phyloP scores from a whole-genome alignment of 352 stramenopile species.

The Thalassiosira livingstoniorum region DNA sequence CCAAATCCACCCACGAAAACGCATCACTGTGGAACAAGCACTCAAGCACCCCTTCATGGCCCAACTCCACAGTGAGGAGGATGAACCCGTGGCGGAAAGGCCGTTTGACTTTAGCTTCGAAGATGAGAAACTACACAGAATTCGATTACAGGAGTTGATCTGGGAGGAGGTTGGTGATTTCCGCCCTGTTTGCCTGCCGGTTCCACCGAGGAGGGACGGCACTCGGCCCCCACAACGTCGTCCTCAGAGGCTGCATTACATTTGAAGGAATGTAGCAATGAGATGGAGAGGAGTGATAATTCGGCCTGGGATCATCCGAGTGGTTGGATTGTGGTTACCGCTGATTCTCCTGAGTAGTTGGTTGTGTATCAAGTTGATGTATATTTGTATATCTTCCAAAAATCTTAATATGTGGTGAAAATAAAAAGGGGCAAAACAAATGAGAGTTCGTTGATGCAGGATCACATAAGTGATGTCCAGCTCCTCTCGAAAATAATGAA shows the following conservation, averaged over 20 bases:
- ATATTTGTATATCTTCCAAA: too few species aligned
- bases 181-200: conserved; percentile 75
- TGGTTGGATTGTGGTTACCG: too few species aligned
- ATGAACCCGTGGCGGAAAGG: conserved; percentile 81
- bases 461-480: too few species aligned
- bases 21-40: conserved; percentile 95
- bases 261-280: too few species aligned
- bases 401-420: too few species aligned
- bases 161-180: conserved; percentile 85
- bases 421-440: too few species aligned
- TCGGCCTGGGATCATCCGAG: too few species aligned
- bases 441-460: too few species aligned
- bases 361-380: too few species aligned
- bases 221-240: conserved; percentile 51
- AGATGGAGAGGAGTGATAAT: too few species aligned
- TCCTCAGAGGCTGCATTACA: conserved; percentile 53
- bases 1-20: conserved; percentile 92
- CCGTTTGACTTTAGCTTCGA: conserved; percentile 86
- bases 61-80: conserved; percentile 88
- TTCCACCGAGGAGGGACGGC: conserved; percentile 64
- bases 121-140: conserved; percentile 80
- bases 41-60: conserved; percentile 96
- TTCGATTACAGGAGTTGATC: conserved; percentile 84
- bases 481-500: too few species aligned
- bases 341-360: too few species aligned